Conservation (phyloP, 148 eudicot species). For the Polygonum maritimum region DNA sequence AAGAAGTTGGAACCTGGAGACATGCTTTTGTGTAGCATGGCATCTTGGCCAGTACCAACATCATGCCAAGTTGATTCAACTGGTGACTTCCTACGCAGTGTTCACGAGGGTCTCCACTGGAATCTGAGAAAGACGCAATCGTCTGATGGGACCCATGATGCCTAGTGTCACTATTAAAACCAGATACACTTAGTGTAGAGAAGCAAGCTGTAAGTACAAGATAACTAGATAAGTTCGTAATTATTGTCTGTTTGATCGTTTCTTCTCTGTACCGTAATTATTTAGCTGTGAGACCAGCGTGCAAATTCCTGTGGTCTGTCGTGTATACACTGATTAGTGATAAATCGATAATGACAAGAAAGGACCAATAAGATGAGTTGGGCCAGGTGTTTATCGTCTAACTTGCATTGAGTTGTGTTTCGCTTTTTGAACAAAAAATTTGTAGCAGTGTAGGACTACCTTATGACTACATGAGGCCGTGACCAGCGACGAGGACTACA, state of each 20-base stretch:
- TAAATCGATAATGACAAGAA: neutral
- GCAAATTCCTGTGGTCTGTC: neutral
- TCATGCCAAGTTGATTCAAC: slow-evolving; percentile 82
- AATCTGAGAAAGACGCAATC: slow-evolving; percentile 86
- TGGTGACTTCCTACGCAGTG: slow-evolving; percentile 73
- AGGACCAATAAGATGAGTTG: neutral
- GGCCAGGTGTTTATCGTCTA: neutral
- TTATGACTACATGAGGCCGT: too few species aligned
- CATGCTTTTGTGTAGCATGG: slow-evolving; percentile 93
- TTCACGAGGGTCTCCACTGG: slow-evolving; percentile 95
- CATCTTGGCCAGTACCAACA: slow-evolving; percentile 97
- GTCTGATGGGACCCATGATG: slow-evolving; percentile 51
- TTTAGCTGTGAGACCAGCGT: neutral
- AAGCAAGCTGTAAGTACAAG: neutral
- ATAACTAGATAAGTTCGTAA: neutral
- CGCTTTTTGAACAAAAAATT: neutral
- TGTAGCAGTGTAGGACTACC: neutral
- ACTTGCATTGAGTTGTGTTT: neutral
- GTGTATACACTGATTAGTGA: neutral
- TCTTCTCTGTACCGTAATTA: too few species aligned
- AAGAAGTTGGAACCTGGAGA: slow-evolving; percentile 63
- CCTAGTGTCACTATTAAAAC: neutral
- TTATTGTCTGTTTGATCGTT: too few species aligned
- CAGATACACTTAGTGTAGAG: neutral
- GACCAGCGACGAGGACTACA: too few species aligned